These are phyloP conservation scores for Cymbopogon citratus DNA, from an alignment of 176 grass and related monocot genomes.

Conservation along the genomic window DNA sequence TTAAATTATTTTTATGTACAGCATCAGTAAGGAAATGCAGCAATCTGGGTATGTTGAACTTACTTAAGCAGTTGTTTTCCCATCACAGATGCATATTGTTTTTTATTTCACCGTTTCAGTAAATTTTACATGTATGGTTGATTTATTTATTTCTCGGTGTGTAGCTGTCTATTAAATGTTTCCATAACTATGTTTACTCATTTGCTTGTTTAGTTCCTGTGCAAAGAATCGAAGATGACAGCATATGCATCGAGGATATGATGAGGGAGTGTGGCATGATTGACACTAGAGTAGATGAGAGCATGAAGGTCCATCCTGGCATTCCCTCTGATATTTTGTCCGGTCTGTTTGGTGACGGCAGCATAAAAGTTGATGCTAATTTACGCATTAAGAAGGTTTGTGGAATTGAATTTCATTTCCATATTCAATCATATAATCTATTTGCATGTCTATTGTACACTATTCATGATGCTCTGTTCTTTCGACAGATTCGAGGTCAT, in stretches of 20 bases:
- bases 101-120: not conserved
- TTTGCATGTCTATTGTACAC: slow-evolving; percentile 8
- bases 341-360: slow-evolving; percentile 28
- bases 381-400: slow-evolving; percentile 68
- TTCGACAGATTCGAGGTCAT: slow-evolving; percentile 60
- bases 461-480: not conserved
- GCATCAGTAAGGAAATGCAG: not conserved
- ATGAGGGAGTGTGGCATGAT: slow-evolving; percentile 52
- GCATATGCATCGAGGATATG: slow-evolving; percentile 79
- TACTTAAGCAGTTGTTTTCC: not conserved
- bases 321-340: slow-evolving; percentile 33
- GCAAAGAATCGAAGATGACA: slow-evolving; percentile 65
- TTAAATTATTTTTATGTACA: not conserved
- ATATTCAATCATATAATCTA: not conserved
- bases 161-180: slow-evolving; percentile 1
- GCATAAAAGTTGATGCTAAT: slow-evolving; percentile 37
- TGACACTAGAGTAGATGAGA: slow-evolving; percentile 29
- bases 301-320: slow-evolving; percentile 19
- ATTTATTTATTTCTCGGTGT: not conserved
- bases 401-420: slow-evolving; percentile 11
- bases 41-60: not conserved
- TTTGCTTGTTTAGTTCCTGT: slow-evolving; percentile 48
- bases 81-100: not conserved
- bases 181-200: slow-evolving; percentile 11
- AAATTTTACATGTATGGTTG: not conserved